Conservation (phyloP, 495 filamentous ascomycete genomes). For the Cercophora newfieldiana region DNA sequence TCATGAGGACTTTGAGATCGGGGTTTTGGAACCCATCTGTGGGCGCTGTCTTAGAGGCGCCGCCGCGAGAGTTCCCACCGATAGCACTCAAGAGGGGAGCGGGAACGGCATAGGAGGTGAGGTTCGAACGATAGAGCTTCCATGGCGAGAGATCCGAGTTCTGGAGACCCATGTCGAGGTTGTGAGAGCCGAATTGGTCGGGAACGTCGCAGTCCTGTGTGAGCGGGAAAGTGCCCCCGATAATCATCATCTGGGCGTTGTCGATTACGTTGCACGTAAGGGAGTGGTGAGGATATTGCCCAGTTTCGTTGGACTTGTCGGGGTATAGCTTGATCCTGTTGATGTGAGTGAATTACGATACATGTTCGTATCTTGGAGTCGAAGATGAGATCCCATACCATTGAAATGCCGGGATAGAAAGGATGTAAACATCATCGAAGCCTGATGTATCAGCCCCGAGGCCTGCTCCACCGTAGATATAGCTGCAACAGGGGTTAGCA, state of each 20-base stretch:
- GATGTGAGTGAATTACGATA: neutral
- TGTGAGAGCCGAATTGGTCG: conserved; percentile 59
- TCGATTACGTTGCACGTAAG: conserved; percentile 55
- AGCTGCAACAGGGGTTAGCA: conserved; percentile 11
- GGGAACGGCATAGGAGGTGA: conserved; percentile 61
- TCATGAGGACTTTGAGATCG: conserved; percentile 33
- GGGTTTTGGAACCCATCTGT: conserved; percentile 36
- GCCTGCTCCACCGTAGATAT: conserved; percentile 27
- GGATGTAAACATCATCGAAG: conserved; percentile 29
- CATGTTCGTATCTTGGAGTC: neutral
- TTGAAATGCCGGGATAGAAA: conserved; percentile 27
- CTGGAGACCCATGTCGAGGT: conserved; percentile 55
- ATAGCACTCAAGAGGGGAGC: conserved; percentile 57
- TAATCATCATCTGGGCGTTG: conserved; percentile 62
- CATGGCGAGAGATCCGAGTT: conserved; percentile 33
- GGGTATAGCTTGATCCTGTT: conserved; percentile 34
- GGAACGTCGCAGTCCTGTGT: conserved; percentile 66
- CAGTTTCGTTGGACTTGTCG: conserved; percentile 29
- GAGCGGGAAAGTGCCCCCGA: conserved; percentile 65
- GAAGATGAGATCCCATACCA: conserved; percentile 7
- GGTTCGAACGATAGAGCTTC: conserved; percentile 31
- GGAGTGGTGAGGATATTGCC: conserved; percentile 43
- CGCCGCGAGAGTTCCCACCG: conserved; percentile 61
- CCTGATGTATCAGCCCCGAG: conserved; percentile 20
- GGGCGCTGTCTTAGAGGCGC: conserved; percentile 66